Evolutionary conservation across 2,329 filamentous ascomycete genomes (phyloP).

Genomic region (Ploettnerulaceae sp.): DNA sequence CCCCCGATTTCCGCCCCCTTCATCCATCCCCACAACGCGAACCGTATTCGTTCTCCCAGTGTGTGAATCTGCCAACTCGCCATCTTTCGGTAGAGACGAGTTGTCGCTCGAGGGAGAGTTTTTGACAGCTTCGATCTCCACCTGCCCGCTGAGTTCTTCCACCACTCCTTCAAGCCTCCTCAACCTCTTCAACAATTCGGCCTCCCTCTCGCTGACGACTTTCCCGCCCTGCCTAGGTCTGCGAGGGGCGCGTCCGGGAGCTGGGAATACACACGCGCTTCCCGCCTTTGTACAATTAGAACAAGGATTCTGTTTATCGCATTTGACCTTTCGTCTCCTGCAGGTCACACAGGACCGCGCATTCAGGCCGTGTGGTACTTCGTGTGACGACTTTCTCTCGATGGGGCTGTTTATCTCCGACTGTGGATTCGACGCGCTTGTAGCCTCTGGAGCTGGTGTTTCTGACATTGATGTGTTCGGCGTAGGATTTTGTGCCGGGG

Average conservation of each 20-base stretch:
- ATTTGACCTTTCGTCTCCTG: conserved; percentile 63
- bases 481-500: not conserved
- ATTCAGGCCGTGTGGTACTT: conserved; percentile 26
- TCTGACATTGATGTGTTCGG: not conserved
- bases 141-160: conserved; percentile 60
- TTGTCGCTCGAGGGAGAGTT: conserved; percentile 27
- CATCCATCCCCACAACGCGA: conserved; percentile 29
- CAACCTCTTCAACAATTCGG: conserved; percentile 67
- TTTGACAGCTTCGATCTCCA: conserved; percentile 35
- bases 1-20: conserved; percentile 24
- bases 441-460: not conserved
- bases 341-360: conserved; percentile 45
- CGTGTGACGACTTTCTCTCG: conserved; percentile 12
- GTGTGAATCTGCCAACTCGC: conserved; percentile 15
- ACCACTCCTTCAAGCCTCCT: conserved; percentile 73
- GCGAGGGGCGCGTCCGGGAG: conserved; percentile 53
- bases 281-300: conserved; percentile 67
- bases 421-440: not conserved
- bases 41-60: conserved; percentile 14
- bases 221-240: conserved; percentile 60
- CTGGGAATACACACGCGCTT: conserved; percentile 69
- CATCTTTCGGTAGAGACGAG: conserved; percentile 21
- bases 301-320: conserved; percentile 70
- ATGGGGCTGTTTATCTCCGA: conserved; percentile 6
- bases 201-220: conserved; percentile 54